Base-by-base conservation (phyloP, 2,329 filamentous ascomycete genomes). In the Zelopaecilomyces penicillatus region DNA sequence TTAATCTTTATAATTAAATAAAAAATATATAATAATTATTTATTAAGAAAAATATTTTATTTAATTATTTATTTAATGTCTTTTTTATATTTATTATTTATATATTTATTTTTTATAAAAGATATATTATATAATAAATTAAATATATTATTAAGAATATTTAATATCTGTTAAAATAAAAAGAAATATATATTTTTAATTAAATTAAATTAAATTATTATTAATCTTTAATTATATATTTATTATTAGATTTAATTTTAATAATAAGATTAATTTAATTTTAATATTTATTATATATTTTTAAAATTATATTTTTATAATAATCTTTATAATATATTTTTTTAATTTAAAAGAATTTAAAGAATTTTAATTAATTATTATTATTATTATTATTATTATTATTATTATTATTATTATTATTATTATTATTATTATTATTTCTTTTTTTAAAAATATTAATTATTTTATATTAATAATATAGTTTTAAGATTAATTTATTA, bases 31-130 rank as follows among this genome's bases (percentile, higher is more conserved):
- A 30, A 39, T 11, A 39, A 27, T 39, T 30, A 6, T 9, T 30
- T 39, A 28, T 6, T 39, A 8, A 27, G 27, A 6, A 39, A 6
- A 28, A 27, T 39, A 28, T 32, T 29, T n/a, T 43, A 29, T 36
- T 37, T 43, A 4, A 37, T 43, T 43, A 43, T 43, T 35, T 37
- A 33, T 38, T 43, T 43, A 31, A 37, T 43, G 8, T 43, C 11
- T 29, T 6, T 41, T 30, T 30, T 30, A 12, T 29, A 38, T 9
- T 29, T 32, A 30, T 44, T 11, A 29, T 44, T 4, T 31, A 30
- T 30, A 30, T 27, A 6, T 43, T 43, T 30, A 26, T 26, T 41
- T 27, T 41, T 19, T 44, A 34, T 5, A 34, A 39, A 30, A 26
- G 35, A 12, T 34, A 30, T 30, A 31, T 12, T n/a, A 37, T 36